Base-by-base conservation (phyloP, 2,329 filamentous ascomycete genomes). In the Didymosphaeria variabile region DNA sequence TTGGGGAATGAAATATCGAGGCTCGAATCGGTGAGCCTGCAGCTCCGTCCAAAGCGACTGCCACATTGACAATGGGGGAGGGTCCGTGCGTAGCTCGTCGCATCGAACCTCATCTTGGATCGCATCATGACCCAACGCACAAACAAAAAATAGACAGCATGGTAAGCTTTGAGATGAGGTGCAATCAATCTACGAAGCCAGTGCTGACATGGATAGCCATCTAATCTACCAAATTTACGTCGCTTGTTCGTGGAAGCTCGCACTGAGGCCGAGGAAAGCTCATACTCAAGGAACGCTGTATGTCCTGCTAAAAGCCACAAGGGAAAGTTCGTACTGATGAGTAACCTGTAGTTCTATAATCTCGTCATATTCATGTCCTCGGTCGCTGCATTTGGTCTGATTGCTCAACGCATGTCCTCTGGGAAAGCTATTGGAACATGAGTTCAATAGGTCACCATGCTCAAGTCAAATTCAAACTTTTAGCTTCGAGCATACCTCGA, bases 341-440 rank as follows among this genome's bases (percentile, higher is more conserved):
- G 64, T 29, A 19, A 19, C 9, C 4, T 13, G 29, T 72, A 97
- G 95, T 99, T 99, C 79, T 99, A 99, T 81, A 98, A 99, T 73
- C 88, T 97, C 0, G 93, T 97, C 0, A 84, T 98, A 2, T 99
- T 98, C 82, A 94, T 99, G 85, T 95, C 94, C 26, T 97, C 95
- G 0, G 91, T 99, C 26, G 93, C 94, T 8, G 88, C 97, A 62
- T 97, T 98, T 82, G 97, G 94, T 77, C 82, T 99, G 62, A 89
- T 95, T 63, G 95, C 94, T 31, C 95, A 99, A 75, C 90, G 91
- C 68, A 91, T 97, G 86, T 85, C 84, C 38, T 62, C 67, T 12
- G 60, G 63, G 53, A 75, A 73, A 49, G 51, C 51, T 12, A 53
- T 64, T 32, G 55, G 58, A 29, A 34, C 56, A 1, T 60, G 38